A percentile compares a stretch with the other conserved stretches of the same genome.
phyloP scores from a whole-genome alignment of 345 rosid genomes.

The Gynandropsis gynandra region DNA sequence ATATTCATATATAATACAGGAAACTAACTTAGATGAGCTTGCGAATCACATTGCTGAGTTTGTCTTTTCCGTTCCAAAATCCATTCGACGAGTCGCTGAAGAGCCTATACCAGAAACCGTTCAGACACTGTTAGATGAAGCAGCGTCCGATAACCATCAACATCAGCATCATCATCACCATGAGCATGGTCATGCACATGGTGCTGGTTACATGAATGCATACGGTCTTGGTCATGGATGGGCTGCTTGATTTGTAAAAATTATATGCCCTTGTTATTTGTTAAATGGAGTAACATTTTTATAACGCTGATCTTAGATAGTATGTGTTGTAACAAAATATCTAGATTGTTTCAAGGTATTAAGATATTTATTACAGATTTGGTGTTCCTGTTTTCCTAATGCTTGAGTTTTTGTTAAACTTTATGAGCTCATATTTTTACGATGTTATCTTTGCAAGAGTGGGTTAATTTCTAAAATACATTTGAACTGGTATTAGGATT shows the following conservation, averaged over 20 bases:
- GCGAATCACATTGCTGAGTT: conserved; percentile 44
- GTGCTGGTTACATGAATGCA: conserved; percentile 21
- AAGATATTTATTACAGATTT: too few species aligned
- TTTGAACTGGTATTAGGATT: too few species aligned
- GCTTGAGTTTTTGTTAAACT: too few species aligned
- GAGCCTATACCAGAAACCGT: conserved; percentile 39
- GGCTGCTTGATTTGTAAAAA: conserved; percentile 38
- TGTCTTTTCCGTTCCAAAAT: conserved; percentile 56
- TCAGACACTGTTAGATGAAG: conserved; percentile 48
- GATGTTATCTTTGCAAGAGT: too few species aligned
- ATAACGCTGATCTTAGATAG: too few species aligned
- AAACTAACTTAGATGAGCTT: conserved; percentile 49
- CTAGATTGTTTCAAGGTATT: too few species aligned
- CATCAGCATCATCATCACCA: conserved; percentile 28
- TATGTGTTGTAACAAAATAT: too few species aligned
- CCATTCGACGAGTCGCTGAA: conserved; percentile 40
- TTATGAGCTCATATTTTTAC: too few species aligned
- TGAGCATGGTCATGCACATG: conserved; percentile 30
- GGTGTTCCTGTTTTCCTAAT: too few species aligned
- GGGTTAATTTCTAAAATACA: too few species aligned
- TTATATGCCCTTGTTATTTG: too few species aligned
- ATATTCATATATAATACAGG: conserved; percentile 37
- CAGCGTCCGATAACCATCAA: conserved; percentile 36
- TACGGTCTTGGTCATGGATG: conserved; percentile 45
- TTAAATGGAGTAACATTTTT: too few species aligned